Evolutionary conservation across 352 stramenopile species (phyloP).

Genomic region (Halophytophthora polymorphica): DNA sequence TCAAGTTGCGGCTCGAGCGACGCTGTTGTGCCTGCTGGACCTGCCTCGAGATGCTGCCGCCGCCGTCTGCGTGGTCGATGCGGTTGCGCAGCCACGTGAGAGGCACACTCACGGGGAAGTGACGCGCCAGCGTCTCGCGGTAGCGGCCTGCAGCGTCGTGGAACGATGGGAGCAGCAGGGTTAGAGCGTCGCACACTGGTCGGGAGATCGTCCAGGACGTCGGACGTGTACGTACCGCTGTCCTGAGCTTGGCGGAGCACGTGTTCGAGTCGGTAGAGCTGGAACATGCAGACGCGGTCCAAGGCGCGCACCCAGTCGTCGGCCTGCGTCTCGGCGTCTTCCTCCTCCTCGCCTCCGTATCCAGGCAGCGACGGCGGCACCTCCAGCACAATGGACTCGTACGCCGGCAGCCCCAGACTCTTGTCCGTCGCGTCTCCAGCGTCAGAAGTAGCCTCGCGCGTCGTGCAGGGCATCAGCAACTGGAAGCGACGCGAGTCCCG

Average conservation of each 20-base stretch:
- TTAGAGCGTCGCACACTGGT: too few relatives aligned
- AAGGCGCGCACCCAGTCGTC: slow-evolving; percentile 34
- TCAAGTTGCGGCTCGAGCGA: slow-evolving; percentile 55
- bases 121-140: slow-evolving; percentile 30
- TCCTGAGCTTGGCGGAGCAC: slow-evolving; percentile 25
- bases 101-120: slow-evolving; percentile 54
- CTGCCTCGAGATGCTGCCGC: slow-evolving; percentile 8
- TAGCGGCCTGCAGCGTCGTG: slow-evolving; percentile 26
- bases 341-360: slow-evolving; percentile 4
- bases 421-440: slow-evolving; percentile 6
- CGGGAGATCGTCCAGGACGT: too few relatives aligned
- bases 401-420: slow-evolving; percentile 9
- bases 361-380: slow-evolving; percentile 8
- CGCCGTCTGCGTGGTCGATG: slow-evolving; percentile 35
- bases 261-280: slow-evolving; percentile 44
- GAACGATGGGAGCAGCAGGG: neutral
- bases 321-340: slow-evolving; percentile 9
- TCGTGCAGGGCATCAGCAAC: slow-evolving; percentile 34
- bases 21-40: slow-evolving; percentile 44
- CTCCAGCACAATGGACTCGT: slow-evolving; percentile 45
- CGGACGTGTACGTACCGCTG: slow-evolving; percentile 11
- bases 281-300: slow-evolving; percentile 41
- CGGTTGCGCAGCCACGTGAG: slow-evolving; percentile 63
- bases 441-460: slow-evolving; percentile 1
- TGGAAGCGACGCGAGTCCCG: slow-evolving; percentile 30